Base-by-base conservation (phyloP, 306 rosid species). In the Cucurbita maxima region DNA sequence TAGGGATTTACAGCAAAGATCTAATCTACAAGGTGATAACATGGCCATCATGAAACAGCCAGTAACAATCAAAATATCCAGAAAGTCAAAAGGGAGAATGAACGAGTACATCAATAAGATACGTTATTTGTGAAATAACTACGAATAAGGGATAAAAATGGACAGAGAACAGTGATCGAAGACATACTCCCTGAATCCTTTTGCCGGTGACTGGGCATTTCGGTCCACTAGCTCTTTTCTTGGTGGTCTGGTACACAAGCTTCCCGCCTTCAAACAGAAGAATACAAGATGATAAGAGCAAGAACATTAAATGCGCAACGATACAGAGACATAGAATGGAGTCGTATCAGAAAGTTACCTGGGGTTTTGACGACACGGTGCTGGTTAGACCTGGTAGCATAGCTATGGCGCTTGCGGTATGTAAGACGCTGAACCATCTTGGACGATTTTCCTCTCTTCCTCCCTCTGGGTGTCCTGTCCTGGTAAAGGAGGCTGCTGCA, bases 361-460 rank as follows among this genome's bases (percentile, higher is more conserved):
- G 58, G 74, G 25, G 74, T 70, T 70, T 70, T 70, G 10, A 70
- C 74, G 74, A 70, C 74, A 9, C 74, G 74, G 16, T 70, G 74
- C 74, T 70, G 59, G 47, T 70, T 70, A 25, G 74, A 70, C 59
- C 51, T 70, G 74, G 74, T 70, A 16, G 74, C 74, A 30, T 70
- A 70, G 59, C 74, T 70, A 5, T 70, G 74, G 59, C 74, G 74
- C 59, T 70, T 70, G 74, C 74, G 74, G 7, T 70, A 70, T 0
- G 74, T 70, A 30, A 70, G 74, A 50, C 74, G 74, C 74, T 70
- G 74, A 70, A 70, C 74, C 74, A 70, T 70, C 25, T 69, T 50
- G 20, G n/a, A 68, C 54, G 72, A 67, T 44, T 11, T 19, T 25
- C 55, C 59, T 34, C 74, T 34, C 22, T 4, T 12, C 51, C 43